These are phyloP conservation scores for Plicaturopsis crispa DNA, from an alignment of 768 basidiomycete species.

Conservation along the genomic window DNA sequence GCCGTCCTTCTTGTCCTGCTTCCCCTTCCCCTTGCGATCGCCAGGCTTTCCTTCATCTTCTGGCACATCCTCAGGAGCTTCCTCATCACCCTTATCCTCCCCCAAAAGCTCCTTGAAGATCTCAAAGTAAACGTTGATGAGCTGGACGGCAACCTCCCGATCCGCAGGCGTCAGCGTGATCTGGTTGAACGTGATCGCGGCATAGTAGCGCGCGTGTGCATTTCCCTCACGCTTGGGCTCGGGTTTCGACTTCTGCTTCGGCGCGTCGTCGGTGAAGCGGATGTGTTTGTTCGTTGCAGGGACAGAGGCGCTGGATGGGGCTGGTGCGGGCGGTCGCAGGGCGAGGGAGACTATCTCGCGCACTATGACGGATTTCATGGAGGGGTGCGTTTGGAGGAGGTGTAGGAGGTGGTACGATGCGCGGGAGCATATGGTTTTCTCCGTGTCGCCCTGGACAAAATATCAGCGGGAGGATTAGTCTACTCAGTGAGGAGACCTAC, in stretches of 20 bases:
- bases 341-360: constrained; percentile 80
- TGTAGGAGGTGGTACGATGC: constrained; percentile 87
- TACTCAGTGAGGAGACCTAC: constrained; percentile 31
- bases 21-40: constrained; percentile 16
- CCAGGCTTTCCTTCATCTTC: constrained; percentile 24
- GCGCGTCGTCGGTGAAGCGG: constrained; percentile 36
- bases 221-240: constrained; percentile 40
- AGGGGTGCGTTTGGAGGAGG: constrained; percentile 83
- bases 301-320: constrained; percentile 22
- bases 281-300: constrained; percentile 38
- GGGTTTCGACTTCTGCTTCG: constrained; percentile 11
- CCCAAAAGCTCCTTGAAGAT: constrained; percentile 86
- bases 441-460: constrained; percentile 68
- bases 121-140: constrained; percentile 91
- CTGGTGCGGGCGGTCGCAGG: constrained; percentile 36
- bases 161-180: constrained; percentile 67
- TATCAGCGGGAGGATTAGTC: constrained; percentile 1
- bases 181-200: constrained; percentile 92
- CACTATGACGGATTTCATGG: constrained; percentile 87
- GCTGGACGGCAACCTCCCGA: constrained; percentile 61
- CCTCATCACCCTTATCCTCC: constrained; percentile 26
- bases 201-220: constrained; percentile 83
- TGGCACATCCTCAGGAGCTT: constrained; percentile 21
- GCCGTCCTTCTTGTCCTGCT: constrained; percentile 23
- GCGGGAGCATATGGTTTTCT: constrained; percentile 81